Percentiles rank a stretch among this genome's conserved stretches.
These are phyloP conservation scores for Auricularia heimuer DNA, from an alignment of 768 basidiomycete genomes.

Conservation along the genomic window DNA sequence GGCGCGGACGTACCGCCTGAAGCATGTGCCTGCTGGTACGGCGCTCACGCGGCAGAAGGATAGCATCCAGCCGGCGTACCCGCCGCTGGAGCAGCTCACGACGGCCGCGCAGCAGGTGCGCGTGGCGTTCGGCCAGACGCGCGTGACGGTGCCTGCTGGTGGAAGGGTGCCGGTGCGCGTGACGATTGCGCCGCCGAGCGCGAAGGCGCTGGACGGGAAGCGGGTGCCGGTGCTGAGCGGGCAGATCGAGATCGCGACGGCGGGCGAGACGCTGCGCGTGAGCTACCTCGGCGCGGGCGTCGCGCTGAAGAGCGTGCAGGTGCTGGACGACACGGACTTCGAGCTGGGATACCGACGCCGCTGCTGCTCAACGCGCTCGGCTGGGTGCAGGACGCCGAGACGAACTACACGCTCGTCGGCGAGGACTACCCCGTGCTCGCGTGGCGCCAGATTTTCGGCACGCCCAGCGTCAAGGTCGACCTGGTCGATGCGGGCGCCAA, in stretches of 20 bases:
- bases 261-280: constrained; percentile 5
- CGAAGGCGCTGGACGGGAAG: neutral
- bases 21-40: constrained; percentile 21
- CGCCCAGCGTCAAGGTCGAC: too few relatives aligned
- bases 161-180: neutral
- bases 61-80: constrained; percentile 2
- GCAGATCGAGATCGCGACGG: neutral
- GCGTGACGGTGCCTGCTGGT: constrained; percentile 17
- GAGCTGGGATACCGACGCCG: neutral
- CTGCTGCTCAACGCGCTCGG: neutral
- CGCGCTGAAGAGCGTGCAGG: neutral
- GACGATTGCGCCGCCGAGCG: neutral
- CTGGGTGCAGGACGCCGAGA: neutral
- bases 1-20: constrained; percentile 15
- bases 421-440: neutral
- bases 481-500: too few relatives aligned
- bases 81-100: constrained; percentile 5
- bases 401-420: neutral
- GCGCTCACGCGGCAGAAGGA: constrained; percentile 15
- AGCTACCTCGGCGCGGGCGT: constrained; percentile 3
- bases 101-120: constrained; percentile 5
- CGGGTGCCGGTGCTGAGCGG: constrained; percentile 3
- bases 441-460: too few relatives aligned
- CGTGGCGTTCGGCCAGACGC: neutral
- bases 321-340: constrained; percentile 1